Evolutionary conservation across 108 stramenopile genomes (phyloP).

Genomic region (Chaetoceros muelleri): DNA sequence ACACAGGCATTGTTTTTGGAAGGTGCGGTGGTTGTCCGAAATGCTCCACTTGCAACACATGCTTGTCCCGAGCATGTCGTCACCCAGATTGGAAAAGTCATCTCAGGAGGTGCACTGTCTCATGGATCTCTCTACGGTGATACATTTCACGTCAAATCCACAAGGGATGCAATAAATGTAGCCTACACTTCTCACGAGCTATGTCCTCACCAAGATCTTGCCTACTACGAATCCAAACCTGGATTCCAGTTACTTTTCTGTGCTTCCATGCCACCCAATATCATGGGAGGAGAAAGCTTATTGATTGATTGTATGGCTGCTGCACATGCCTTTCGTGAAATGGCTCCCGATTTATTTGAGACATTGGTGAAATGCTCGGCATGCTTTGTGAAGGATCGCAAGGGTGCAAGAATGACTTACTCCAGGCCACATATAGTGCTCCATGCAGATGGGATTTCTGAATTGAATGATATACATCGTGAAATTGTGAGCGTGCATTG

Average conservation of each 20-base stretch:
- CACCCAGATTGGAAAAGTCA: slow-evolving; percentile 32
- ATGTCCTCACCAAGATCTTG: slow-evolving; percentile 70
- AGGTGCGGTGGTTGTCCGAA: slow-evolving; percentile 44
- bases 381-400: slow-evolving; percentile 68
- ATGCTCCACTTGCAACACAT: slow-evolving; percentile 30
- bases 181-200: slow-evolving; percentile 55
- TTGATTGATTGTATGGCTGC: slow-evolving; percentile 78
- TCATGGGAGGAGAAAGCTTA: slow-evolving; percentile 50
- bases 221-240: slow-evolving; percentile 71
- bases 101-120: slow-evolving; percentile 49
- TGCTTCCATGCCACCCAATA: slow-evolving; percentile 19
- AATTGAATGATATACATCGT: slow-evolving; percentile 8
- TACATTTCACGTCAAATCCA: slow-evolving; percentile 53
- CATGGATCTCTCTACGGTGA: slow-evolving; percentile 74
- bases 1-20: slow-evolving; percentile 38
- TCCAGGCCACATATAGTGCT: slow-evolving; percentile 51
- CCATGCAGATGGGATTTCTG: slow-evolving; percentile 11
- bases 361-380: slow-evolving; percentile 35
- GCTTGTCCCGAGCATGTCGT: slow-evolving; percentile 19
- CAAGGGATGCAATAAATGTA: slow-evolving; percentile 45
- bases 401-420: slow-evolving; percentile 64
- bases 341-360: slow-evolving; percentile 55
- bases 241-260: slow-evolving; percentile 70
- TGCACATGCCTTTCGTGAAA: slow-evolving; percentile 37
- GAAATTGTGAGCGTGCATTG: slow-evolving; percentile 61